Conservation (phyloP, 495 filamentous ascomycete genomes). For the Chaetomidium leptoderma region DNA sequence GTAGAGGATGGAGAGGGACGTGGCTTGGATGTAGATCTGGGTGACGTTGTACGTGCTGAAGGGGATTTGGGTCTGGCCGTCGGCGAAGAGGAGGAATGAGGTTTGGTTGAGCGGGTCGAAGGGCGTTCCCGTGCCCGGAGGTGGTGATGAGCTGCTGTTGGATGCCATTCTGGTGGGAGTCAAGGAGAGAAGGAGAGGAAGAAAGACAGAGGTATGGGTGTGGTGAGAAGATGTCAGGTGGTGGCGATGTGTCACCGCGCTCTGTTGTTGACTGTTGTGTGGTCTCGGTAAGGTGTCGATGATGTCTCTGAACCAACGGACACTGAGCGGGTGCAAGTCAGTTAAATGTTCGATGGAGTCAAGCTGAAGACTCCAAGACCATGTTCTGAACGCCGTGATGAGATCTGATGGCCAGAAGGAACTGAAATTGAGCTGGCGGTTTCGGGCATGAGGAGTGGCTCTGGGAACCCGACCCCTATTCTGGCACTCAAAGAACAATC, state of each 20-base stretch:
- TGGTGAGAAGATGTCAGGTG: not conserved
- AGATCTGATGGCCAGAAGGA: not conserved
- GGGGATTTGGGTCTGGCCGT: constrained; percentile 49
- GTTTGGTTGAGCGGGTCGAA: constrained; percentile 59
- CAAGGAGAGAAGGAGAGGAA: not conserved
- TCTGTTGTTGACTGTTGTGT: not conserved
- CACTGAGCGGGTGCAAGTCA: not conserved
- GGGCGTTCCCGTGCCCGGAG: not conserved
- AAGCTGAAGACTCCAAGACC: not conserved
- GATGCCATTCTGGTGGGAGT: constrained; percentile 8
- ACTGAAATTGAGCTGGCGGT: not conserved
- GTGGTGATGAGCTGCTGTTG: not conserved
- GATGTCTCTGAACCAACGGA: not conserved
- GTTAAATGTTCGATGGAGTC: not conserved
- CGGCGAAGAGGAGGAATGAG: constrained; percentile 48
- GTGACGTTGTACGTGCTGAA: constrained; percentile 49
- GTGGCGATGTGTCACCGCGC: not conserved
- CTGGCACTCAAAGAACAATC: constrained; percentile 16
- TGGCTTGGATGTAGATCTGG: constrained; percentile 38
- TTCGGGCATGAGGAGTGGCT: not conserved
- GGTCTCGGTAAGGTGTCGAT: not conserved
- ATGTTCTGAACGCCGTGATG: not conserved
- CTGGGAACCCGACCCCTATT: not conserved
- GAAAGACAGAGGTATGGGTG: not conserved
- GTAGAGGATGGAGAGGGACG: constrained; percentile 62